A percentile compares a stretch with the other conserved stretches of the same genome.
Evolutionary conservation across 2,329 filamentous ascomycete species (phyloP).

Genomic region (Pseudogymnoascus sp.): DNA sequence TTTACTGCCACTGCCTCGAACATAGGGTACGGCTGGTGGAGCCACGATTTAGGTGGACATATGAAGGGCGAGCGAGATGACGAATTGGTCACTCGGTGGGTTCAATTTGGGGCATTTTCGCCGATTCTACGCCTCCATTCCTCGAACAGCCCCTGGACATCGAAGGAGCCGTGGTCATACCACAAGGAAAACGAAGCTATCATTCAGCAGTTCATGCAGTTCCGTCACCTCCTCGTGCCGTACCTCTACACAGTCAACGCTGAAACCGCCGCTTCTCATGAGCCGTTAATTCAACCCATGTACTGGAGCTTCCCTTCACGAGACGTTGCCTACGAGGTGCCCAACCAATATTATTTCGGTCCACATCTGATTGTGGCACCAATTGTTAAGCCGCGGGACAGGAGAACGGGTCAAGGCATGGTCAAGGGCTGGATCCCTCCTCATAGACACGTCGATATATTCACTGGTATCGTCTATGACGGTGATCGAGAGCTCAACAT

Average conservation of each 20-base stretch:
- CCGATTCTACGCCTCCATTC: conserved; percentile 55
- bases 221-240: conserved; percentile 50
- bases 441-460: conserved; percentile 46
- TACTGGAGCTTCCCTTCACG: conserved; percentile 50
- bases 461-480: conserved; percentile 48
- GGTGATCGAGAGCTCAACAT: conserved; percentile 44
- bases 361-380: conserved; percentile 47
- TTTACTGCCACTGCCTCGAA: conserved; percentile 59
- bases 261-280: conserved; percentile 33
- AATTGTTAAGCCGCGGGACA: conserved; percentile 42
- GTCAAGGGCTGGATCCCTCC: conserved; percentile 50
- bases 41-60: conserved; percentile 59
- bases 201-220: conserved; percentile 41
- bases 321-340: conserved; percentile 45
- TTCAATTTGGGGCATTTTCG: conserved; percentile 52
- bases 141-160: conserved; percentile 46
- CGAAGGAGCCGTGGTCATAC: conserved; percentile 55
- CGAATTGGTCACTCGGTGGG: conserved; percentile 50
- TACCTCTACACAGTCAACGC: conserved; percentile 52
- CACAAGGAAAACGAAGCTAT: conserved; percentile 36
- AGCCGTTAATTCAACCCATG: conserved; percentile 50
- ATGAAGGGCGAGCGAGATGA: conserved; percentile 47
- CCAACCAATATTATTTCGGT: conserved; percentile 53
- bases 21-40: conserved; percentile 62
- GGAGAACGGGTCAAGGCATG: conserved; percentile 36